Conservation (phyloP, 345 rosid genomes). For the Psidium friedrichsthalianum region DNA sequence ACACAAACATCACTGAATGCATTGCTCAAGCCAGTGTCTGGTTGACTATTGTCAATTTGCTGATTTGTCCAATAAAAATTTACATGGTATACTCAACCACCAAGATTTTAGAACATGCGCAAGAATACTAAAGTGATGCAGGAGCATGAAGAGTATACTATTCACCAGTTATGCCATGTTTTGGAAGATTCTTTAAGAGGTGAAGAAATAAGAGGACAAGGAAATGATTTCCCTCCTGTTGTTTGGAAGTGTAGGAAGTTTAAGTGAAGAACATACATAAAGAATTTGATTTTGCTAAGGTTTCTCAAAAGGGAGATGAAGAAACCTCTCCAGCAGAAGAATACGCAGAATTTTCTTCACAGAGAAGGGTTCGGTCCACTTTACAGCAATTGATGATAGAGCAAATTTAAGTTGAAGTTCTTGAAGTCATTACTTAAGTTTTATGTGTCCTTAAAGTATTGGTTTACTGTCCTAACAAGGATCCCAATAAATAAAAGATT, state of each 20-base stretch:
- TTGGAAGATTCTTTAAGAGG: neutral
- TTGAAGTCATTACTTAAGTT: neutral
- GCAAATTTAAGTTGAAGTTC: neutral
- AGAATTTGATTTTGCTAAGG: neutral
- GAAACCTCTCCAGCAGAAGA: neutral
- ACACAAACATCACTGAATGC: neutral
- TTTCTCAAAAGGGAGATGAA: neutral
- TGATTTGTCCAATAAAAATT: neutral
- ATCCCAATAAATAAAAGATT: neutral
- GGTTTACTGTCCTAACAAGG: neutral
- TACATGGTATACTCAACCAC: neutral
- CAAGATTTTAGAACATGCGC: neutral
- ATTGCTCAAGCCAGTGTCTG: neutral
- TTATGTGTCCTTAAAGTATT: neutral
- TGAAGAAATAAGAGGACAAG: neutral
- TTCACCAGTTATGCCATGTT: neutral
- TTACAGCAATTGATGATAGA: neutral
- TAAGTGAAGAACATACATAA: neutral
- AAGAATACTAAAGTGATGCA: neutral
- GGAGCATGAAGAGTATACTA: neutral
- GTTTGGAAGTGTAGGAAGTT: neutral
- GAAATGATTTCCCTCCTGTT: neutral
- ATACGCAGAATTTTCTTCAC: neutral
- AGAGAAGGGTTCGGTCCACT: neutral
- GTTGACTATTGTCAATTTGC: neutral